Evolutionary conservation across 2,329 filamentous ascomycete genomes (phyloP).

Genomic region (Pseudogymnoascus sp.): DNA sequence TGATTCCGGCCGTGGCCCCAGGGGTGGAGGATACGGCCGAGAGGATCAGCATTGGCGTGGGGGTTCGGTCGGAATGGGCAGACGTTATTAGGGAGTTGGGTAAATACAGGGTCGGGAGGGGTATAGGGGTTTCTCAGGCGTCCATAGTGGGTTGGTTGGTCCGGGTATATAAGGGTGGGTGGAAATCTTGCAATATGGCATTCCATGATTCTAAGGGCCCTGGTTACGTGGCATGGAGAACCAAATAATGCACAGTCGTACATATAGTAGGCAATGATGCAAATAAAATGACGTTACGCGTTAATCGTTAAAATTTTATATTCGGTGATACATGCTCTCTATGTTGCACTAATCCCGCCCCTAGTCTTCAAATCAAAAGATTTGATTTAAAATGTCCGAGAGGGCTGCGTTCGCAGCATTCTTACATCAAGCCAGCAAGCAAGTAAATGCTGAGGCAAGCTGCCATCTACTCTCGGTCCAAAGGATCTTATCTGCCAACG

Average conservation of each 20-base stretch:
- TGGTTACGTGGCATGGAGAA: neutral
- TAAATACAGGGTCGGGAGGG: neutral
- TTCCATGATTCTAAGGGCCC: neutral
- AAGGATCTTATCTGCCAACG: slow-evolving; percentile 46
- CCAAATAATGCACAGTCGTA: neutral
- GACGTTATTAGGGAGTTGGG: neutral
- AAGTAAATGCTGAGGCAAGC: slow-evolving; percentile 7
- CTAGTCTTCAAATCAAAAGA: neutral
- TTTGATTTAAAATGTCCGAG: slow-evolving; percentile 1
- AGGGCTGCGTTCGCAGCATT: neutral
- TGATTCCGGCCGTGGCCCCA: neutral
- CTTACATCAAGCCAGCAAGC: slow-evolving; percentile 1
- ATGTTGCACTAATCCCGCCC: neutral
- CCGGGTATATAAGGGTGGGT: neutral
- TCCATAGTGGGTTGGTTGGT: neutral
- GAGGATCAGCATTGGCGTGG: slow-evolving; percentile 6
- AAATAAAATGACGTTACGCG: neutral
- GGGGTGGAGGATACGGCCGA: neutral
- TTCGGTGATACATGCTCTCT: neutral
- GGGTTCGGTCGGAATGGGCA: neutral
- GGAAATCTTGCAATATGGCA: neutral
- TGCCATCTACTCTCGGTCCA: slow-evolving; percentile 3
- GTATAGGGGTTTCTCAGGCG: neutral
- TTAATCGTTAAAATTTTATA: neutral
- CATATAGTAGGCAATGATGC: neutral